Percentiles rank a stretch among this genome's conserved stretches.
These are phyloP conservation scores for Melanopsichium pennsylvanicum DNA, from an alignment of 1,284 basidiomycete genomes.

Conservation along the genomic window DNA sequence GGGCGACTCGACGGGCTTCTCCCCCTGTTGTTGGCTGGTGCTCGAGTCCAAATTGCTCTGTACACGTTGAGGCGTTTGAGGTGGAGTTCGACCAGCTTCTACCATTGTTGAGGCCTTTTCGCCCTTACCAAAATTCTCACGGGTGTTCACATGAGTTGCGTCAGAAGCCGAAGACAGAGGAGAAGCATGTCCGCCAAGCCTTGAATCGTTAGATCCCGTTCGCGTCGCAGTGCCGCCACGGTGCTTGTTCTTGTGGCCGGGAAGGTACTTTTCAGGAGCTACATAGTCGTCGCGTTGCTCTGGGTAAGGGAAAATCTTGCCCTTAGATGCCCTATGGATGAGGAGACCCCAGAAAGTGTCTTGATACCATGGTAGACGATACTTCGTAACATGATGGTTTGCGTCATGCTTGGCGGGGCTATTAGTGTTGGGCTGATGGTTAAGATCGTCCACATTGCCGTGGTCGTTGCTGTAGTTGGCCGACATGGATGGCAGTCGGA, in stretches of 20 bases:
- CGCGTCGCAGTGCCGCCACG: not conserved
- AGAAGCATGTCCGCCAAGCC: not conserved
- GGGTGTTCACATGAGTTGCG: too few relatives aligned
- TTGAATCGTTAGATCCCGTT: not conserved
- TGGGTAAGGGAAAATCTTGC: constrained; percentile 21
- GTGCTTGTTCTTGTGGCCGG: constrained; percentile 20
- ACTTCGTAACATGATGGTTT: constrained; percentile 14
- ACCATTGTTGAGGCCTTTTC: too few relatives aligned
- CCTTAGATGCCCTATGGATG: constrained; percentile 30
- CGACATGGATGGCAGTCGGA: too few relatives aligned
- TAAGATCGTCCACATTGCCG: constrained; percentile 11
- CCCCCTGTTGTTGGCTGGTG: too few relatives aligned
- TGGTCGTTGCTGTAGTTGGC: constrained; percentile 10
- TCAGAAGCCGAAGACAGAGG: not conserved
- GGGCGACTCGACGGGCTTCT: too few relatives aligned
- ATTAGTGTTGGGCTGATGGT: constrained; percentile 20
- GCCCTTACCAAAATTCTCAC: too few relatives aligned
- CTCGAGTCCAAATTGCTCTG: too few relatives aligned
- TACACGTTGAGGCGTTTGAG: too few relatives aligned
- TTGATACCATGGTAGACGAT: constrained; percentile 35
- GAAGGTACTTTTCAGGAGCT: constrained; percentile 31
- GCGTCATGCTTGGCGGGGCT: constrained; percentile 2
- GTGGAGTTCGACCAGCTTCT: too few relatives aligned
- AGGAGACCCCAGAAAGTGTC: constrained; percentile 35
- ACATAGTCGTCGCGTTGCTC: constrained; percentile 38